Percentiles rank a stretch among this genome's conserved stretches.
Evolutionary conservation across 805 yeast species (phyloP).

Genomic region (Ogataea kodamae): DNA sequence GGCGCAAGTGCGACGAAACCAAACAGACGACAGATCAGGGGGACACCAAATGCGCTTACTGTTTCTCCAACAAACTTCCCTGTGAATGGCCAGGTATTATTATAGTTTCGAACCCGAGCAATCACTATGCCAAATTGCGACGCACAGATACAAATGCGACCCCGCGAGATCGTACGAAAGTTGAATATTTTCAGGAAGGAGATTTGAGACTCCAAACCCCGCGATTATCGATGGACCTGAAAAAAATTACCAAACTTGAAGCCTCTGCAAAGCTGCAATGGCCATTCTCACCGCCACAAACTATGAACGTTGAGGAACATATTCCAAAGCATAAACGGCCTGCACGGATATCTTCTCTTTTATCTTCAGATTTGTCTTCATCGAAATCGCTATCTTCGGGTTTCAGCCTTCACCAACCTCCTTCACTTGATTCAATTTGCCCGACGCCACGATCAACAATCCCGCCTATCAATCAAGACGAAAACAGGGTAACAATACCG

Average conservation of each 20-base stretch:
- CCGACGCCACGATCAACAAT: no score
- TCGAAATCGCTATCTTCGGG: no score
- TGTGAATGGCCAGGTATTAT: slow-evolving; percentile 22
- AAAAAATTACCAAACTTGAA: not conserved
- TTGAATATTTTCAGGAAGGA: not conserved
- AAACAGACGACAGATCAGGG: slow-evolving; percentile 13
- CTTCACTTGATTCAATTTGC: not conserved
- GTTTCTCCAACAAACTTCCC: slow-evolving; percentile 9
- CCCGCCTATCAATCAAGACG: no score
- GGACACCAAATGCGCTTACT: slow-evolving; percentile 15
- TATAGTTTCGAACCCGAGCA: slow-evolving; percentile 3
- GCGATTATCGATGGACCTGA: no score
- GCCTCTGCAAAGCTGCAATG: slow-evolving; percentile 1
- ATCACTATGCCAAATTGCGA: no score
- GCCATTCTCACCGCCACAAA: slow-evolving; percentile 5
- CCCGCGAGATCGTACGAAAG: not conserved
- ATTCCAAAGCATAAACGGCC: not conserved
- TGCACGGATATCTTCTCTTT: no score
- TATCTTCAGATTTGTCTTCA: no score
- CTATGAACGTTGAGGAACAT: slow-evolving; percentile 2
- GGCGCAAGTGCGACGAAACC: slow-evolving; percentile 48
- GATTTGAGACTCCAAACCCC: no score
- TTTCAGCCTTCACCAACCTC: not conserved
- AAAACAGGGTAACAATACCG: no score
- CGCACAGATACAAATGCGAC: no score